These are phyloP conservation scores for Chalciporus piperatus DNA, from an alignment of 768 basidiomycete genomes.

Conservation along the genomic window DNA sequence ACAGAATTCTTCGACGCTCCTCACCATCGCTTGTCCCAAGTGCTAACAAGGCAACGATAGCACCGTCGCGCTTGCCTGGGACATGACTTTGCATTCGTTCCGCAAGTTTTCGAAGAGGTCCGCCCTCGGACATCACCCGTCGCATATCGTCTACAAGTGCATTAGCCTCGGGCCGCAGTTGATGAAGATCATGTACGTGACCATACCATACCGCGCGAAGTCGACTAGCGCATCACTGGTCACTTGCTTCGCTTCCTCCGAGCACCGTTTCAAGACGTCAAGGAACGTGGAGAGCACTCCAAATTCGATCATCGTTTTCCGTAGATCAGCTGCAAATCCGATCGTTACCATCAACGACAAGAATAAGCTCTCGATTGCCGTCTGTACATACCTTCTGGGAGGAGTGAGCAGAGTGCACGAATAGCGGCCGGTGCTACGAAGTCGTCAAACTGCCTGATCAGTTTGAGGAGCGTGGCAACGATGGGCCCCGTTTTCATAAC, in stretches of 20 bases:
- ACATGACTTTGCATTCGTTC: conserved; percentile 7
- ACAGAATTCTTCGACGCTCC: background rate
- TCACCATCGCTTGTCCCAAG: conserved; percentile 14
- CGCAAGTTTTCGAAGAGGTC: conserved; percentile 13
- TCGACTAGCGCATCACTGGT: conserved; percentile 10
- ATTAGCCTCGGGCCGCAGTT: background rate
- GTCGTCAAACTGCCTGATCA: conserved; percentile 24
- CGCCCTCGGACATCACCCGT: conserved; percentile 1
- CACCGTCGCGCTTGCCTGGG: conserved; percentile 14
- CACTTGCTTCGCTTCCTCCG: conserved; percentile 17
- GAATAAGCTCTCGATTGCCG: background rate
- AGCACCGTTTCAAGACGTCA: conserved; percentile 21
- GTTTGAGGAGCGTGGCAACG: conserved; percentile 16
- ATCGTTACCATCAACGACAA: too few relatives aligned
- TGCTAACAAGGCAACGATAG: conserved; percentile 15
- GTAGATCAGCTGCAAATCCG: conserved; percentile 14
- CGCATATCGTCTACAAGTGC: conserved; percentile 10
- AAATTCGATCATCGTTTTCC: conserved; percentile 14
- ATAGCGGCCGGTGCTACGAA: conserved; percentile 29
- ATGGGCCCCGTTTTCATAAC: conserved; percentile 5
- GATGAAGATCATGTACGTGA: background rate
- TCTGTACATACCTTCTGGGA: conserved; percentile 18
- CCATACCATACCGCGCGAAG: conserved; percentile 19
- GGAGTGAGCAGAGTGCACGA: conserved; percentile 23
- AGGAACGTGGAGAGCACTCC: conserved; percentile 15